Evolutionary conservation across 129 eudicot species (phyloP), one percentile per base, ranked within the genome.

Genomic region (Lactuca sativa): DNA sequence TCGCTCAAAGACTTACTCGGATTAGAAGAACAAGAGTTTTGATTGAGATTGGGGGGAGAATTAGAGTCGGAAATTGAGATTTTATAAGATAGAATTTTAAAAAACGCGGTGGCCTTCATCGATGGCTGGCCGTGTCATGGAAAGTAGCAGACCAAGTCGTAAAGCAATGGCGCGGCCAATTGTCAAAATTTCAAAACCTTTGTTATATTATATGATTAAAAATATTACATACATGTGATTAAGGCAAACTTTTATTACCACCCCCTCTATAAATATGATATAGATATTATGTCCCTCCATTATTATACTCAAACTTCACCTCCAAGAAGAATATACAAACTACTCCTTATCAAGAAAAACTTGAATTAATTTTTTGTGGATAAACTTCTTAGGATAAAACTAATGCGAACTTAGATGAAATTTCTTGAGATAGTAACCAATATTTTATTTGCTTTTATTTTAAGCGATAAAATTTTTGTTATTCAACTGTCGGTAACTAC

Each of bases 141-240:
- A 41, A 43, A 62, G 33, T 61, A 56, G 41, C 16, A 4, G 81
- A 62, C 62, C 44, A 16, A 69, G 70, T 61, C 75, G 9, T 40
- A 52, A 16, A 38, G 30, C 52, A 40, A 16, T 52, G 65, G 75
- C 71, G 41, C 58, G 75, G 80, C 80, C 80, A 68, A 47, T 59
- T 76, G 80, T 68, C 80, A 69, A 62, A 1, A 9, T 76, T 76
- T 67, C 5, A 18, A 48, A 66, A 66, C 69, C 49, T 9, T 0
- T 48, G 41, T 65, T 34, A 30, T 64, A 25, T 74, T 41, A 1
- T 74, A 38, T 53, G 37, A 48, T 47, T 47, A 9, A 47, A 47
- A 48, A 48, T 44, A 55, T 54, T 64, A 31, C 37, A 37, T 5
- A 30, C 25, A 32, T n/a, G 34, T 47, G 30, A 40, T 18, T 5